phyloP scores from a whole-genome alignment of 768 basidiomycete species.

The Amanita jacksonii region DNA sequence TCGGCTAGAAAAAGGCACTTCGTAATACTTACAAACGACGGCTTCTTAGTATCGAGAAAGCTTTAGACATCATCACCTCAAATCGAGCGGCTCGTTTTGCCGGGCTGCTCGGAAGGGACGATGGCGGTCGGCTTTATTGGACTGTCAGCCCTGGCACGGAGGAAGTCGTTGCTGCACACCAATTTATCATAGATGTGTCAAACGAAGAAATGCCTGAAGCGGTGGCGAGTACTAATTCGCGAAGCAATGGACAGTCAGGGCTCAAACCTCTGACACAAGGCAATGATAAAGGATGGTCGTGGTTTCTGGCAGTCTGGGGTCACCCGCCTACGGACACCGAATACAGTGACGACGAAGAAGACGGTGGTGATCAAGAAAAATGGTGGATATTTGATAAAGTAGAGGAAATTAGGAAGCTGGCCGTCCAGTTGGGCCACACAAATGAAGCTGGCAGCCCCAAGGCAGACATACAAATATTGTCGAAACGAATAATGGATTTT shows the following conservation, averaged over 20 bases:
- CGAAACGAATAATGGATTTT: conserved; percentile 48
- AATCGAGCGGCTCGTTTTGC: conserved; percentile 42
- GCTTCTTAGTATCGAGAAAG: conserved; percentile 42
- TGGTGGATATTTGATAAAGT: conserved; percentile 77
- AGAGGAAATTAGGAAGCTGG: conserved; percentile 52
- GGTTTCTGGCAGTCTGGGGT: conserved; percentile 74
- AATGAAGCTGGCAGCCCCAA: conserved; percentile 15
- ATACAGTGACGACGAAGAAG: neutral
- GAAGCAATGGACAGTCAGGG: conserved; percentile 31
- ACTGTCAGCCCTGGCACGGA: conserved; percentile 47
- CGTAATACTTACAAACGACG: conserved; percentile 34
- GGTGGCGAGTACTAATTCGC: conserved; percentile 13
- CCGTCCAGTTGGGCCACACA: conserved; percentile 42
- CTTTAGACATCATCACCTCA: conserved; percentile 37
- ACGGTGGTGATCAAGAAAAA: conserved; percentile 22
- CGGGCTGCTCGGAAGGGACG: conserved; percentile 54
- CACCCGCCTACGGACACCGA: conserved; percentile 27
- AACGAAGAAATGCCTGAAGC: conserved; percentile 4
- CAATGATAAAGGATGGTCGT: conserved; percentile 54
- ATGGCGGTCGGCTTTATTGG: conserved; percentile 61
- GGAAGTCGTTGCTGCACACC: conserved; percentile 45
- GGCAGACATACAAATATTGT: conserved; percentile 32
- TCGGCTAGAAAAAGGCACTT: neutral
- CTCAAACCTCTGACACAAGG: conserved; percentile 40
- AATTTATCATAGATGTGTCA: conserved; percentile 26